These are phyloP conservation scores for Solanum chacoense DNA, from an alignment of 305 asterid genomes.

Conservation along the genomic window DNA sequence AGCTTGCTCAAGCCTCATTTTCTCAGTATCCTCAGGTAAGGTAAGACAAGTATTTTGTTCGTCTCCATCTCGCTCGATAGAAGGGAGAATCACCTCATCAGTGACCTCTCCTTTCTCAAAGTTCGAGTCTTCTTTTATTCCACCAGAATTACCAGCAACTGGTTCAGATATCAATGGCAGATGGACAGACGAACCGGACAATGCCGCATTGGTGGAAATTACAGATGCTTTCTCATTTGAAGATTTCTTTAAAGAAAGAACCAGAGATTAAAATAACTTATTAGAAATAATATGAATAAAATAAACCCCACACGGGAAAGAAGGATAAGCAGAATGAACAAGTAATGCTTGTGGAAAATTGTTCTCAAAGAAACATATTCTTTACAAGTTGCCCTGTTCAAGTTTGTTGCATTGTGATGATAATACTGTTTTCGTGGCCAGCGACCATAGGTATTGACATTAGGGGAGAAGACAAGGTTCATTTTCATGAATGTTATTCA, in stretches of 20 bases:
- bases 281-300: neutral
- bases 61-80: constrained; percentile 15
- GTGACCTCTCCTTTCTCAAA: constrained; percentile 10
- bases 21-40: constrained; percentile 15
- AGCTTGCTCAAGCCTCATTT: constrained; percentile 37
- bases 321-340: neutral
- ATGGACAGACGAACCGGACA: constrained; percentile 18
- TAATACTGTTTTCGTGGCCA: neutral
- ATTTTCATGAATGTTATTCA: neutral
- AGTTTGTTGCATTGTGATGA: neutral
- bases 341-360: neutral
- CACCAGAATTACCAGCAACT: constrained; percentile 9
- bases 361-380: neutral
- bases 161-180: constrained; percentile 22
- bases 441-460: neutral
- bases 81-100: constrained; percentile 15
- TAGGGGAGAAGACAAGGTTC: neutral
- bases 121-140: constrained; percentile 8
- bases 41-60: constrained; percentile 8
- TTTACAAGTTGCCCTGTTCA: neutral
- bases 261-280: neutral
- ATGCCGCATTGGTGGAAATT: constrained; percentile 23
- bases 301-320: neutral
- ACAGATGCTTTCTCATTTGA: constrained; percentile 25
- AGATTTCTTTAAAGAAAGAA: constrained; percentile 22